Base-by-base conservation (phyloP, 495 filamentous ascomycete species). In the Chaetomium tenue region DNA sequence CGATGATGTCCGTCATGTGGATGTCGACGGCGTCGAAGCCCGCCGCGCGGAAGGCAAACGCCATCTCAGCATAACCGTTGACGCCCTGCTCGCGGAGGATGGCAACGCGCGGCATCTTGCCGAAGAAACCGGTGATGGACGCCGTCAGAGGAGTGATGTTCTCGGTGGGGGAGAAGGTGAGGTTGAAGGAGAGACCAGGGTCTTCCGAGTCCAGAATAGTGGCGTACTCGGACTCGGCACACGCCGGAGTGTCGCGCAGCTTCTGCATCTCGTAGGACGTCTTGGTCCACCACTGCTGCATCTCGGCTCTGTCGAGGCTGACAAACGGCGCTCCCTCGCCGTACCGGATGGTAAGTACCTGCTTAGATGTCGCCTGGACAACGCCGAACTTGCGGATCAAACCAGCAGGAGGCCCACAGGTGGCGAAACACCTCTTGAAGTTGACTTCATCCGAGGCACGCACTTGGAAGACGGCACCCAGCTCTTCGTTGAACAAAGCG, bases 381-480 rank as follows among this genome's bases (percentile, higher is more conserved):
- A 85, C 81, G 28, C 92, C 94, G 71, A 98, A 90, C 72, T 88
- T 90, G 69, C 84, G 87, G 67, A 98, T 88, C 69, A 95, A 73
- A 44, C 88, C 88, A 13, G 84, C 81, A 54, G 92, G 91, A 44
- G 94, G 90, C 7, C 93, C 93, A 72, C 91, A 94, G 40, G 90
- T 96, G 55, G 92, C 91, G 74, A 98, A 98, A 78, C 91, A 93
- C 53, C 88, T 83, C 63, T 88, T 88, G 83, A 98, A 97, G 50
- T 90, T 83, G 46, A 82, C 89, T 71, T 96, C 89, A 66, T 97
- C 87, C 23, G 86, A 84, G 75, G 89, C 90, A 51, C 90, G 87
- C 42, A 98, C 88, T 72, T 98, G 93, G 84, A 98, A 98, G 39
- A 98, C 89, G 20, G 93, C 94, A 62, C 93, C 93, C n/a, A 98